Evolutionary conservation across 148 eudicot genomes (phyloP).

Genomic region (Camellia granthamiana): DNA sequence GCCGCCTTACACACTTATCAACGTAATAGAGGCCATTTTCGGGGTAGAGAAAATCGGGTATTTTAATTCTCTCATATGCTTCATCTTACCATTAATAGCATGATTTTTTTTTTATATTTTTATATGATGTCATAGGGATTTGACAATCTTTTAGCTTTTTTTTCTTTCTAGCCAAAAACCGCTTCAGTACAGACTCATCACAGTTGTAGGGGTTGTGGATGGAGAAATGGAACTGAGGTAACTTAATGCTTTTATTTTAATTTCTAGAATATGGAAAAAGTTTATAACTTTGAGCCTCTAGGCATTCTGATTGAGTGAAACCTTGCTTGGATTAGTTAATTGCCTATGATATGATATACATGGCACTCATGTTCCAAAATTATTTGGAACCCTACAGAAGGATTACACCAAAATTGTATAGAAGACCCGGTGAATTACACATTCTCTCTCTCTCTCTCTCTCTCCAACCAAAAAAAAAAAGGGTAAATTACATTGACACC

Average conservation of each 20-base stretch:
- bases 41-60: constrained; percentile 10
- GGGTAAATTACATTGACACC: too few species aligned
- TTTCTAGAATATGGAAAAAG: constrained; percentile 1
- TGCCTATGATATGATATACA: neutral
- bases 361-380: neutral
- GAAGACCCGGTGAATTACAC: too few species aligned
- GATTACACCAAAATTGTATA: too few species aligned
- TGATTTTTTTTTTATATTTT: neutral
- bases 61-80: neutral
- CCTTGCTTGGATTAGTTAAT: too few species aligned
- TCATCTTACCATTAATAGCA: neutral
- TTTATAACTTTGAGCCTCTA: neutral
- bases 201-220: neutral
- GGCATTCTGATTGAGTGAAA: neutral
- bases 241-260: neutral
- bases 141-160: neutral
- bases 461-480: too few species aligned
- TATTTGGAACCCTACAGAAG: too few species aligned
- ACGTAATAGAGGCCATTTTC: neutral
- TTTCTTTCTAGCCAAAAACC: constrained; percentile 1
- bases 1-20: neutral
- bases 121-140: neutral
- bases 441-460: too few species aligned
- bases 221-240: constrained; percentile 28
- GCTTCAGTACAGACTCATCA: neutral